Evolutionary conservation across 305 asterid species (phyloP).

Genomic region (Ajuga reptans): DNA sequence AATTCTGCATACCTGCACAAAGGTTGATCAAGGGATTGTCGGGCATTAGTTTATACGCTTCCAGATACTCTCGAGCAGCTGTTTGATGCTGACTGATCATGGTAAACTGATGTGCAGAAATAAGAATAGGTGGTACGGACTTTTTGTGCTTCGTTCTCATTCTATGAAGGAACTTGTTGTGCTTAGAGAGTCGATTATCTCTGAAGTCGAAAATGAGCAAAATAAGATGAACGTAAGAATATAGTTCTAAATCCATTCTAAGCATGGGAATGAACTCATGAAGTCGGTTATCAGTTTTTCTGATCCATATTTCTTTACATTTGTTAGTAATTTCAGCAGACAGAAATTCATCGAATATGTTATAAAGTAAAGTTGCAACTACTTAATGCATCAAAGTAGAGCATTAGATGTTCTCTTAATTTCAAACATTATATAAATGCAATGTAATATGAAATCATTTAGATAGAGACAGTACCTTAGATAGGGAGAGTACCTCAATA

Average conservation of each 20-base stretch:
- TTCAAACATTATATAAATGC: neutral
- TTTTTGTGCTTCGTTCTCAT: constrained; percentile 56
- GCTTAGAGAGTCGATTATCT: constrained; percentile 37
- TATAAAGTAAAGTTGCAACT: neutral
- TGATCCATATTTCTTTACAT: neutral
- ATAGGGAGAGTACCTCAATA: constrained; percentile 37
- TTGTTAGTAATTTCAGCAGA: neutral
- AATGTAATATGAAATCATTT: neutral
- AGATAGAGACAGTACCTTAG: neutral
- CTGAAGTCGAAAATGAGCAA: constrained; percentile 24
- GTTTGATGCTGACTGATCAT: constrained; percentile 70
- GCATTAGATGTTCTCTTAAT: neutral
- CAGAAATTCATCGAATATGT: neutral
- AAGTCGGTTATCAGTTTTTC: neutral
- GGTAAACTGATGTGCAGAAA: constrained; percentile 69
- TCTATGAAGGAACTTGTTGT: constrained; percentile 52
- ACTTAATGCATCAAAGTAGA: neutral
- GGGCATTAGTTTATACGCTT: constrained; percentile 69
- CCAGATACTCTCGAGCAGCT: constrained; percentile 75
- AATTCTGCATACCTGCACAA: constrained; percentile 42
- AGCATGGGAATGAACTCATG: neutral
- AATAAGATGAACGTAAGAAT: neutral
- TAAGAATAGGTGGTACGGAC: constrained; percentile 61
- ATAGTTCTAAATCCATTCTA: neutral
- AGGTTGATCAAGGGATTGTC: constrained; percentile 73